These are phyloP conservation scores for Sclerotinia sclerotiorum DNA, from an alignment of 2,329 filamentous ascomycete species.

Conservation along the genomic window DNA sequence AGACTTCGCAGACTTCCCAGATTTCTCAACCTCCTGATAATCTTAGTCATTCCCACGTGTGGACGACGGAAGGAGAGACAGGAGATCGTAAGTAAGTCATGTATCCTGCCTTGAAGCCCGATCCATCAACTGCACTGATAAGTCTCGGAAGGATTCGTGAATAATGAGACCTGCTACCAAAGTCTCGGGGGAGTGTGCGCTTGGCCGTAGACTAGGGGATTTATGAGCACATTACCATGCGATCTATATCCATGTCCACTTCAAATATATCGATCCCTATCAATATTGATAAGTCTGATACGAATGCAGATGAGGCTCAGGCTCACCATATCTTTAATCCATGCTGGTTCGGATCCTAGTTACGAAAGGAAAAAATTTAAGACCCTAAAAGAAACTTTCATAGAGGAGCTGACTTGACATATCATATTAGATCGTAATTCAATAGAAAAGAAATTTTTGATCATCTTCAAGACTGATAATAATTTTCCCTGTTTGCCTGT, in stretches of 20 bases:
- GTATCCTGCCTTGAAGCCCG: not conserved
- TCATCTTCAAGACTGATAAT: not conserved
- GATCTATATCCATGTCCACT: constrained; percentile 1
- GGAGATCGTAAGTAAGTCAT: constrained; percentile 3
- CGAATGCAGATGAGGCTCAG: constrained; percentile 20
- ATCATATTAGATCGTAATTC: not conserved
- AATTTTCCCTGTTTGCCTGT: not conserved
- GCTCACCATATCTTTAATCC: not conserved
- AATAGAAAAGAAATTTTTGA: not conserved
- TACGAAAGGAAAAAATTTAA: not conserved
- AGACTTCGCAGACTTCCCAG: not conserved
- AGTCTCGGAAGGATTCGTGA: constrained; percentile 4
- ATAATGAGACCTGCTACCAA: constrained; percentile 11
- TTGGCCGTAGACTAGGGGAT: not conserved
- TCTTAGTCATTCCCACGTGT: constrained; percentile 23
- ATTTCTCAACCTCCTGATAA: not conserved
- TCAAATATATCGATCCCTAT: constrained; percentile 14
- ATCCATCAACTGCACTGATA: constrained; percentile 11
- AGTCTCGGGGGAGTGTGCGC: constrained; percentile 4
- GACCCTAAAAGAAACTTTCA: not conserved
- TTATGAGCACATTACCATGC: constrained; percentile 1
- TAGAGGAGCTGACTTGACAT: constrained; percentile 6
- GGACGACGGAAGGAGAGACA: constrained; percentile 4
- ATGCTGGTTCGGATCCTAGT: constrained; percentile 4
- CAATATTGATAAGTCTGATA: constrained; percentile 18